These are phyloP conservation scores for Paramarasmius palmivorus DNA, from an alignment of 1,284 basidiomycete species.

Conservation along the genomic window DNA sequence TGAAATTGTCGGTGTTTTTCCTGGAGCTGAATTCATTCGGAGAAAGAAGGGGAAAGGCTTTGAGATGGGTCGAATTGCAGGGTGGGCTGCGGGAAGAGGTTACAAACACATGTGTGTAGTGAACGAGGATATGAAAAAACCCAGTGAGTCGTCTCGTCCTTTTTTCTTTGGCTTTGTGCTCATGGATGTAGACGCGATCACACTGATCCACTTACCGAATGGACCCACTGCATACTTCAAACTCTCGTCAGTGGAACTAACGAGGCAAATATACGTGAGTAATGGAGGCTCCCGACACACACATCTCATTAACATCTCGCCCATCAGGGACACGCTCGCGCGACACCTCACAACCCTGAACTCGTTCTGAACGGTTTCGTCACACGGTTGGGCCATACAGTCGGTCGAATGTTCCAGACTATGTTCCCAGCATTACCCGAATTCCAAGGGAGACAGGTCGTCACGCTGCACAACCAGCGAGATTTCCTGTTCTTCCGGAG, in stretches of 20 bases:
- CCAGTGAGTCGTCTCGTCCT: slow-evolving; percentile 59
- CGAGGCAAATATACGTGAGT: slow-evolving; percentile 80
- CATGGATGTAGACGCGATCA: slow-evolving; percentile 76
- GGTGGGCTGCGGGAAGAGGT: slow-evolving; percentile 89
- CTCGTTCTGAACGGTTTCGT: slow-evolving; percentile 96
- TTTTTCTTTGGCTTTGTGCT: slow-evolving; percentile 13
- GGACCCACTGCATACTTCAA: slow-evolving; percentile 98
- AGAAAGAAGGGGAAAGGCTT: slow-evolving; percentile 92
- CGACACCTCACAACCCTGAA: slow-evolving; percentile 93
- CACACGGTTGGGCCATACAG: slow-evolving; percentile 89
- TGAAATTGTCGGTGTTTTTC: slow-evolving; percentile 90
- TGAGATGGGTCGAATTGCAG: slow-evolving; percentile 90
- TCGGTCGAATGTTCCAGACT: slow-evolving; percentile 94
- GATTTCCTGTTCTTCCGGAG: slow-evolving; percentile 98
- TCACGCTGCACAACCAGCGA: slow-evolving; percentile 96
- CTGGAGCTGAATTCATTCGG: slow-evolving; percentile 92
- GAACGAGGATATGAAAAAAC: slow-evolving; percentile 92
- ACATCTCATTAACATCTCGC: too few relatives aligned
- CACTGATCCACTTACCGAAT: slow-evolving; percentile 85
- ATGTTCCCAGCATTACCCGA: slow-evolving; percentile 95
- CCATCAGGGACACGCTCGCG: slow-evolving; percentile 85
- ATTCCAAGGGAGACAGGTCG: slow-evolving; percentile 96
- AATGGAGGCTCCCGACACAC: neutral
- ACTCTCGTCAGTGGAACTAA: slow-evolving; percentile 85
- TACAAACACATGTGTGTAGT: slow-evolving; percentile 92